Percentiles rank a stretch among this genome's conserved stretches.
Evolutionary conservation across 2,329 filamentous ascomycete genomes (phyloP).

Genomic region (Colletotrichum tamarilloi): DNA sequence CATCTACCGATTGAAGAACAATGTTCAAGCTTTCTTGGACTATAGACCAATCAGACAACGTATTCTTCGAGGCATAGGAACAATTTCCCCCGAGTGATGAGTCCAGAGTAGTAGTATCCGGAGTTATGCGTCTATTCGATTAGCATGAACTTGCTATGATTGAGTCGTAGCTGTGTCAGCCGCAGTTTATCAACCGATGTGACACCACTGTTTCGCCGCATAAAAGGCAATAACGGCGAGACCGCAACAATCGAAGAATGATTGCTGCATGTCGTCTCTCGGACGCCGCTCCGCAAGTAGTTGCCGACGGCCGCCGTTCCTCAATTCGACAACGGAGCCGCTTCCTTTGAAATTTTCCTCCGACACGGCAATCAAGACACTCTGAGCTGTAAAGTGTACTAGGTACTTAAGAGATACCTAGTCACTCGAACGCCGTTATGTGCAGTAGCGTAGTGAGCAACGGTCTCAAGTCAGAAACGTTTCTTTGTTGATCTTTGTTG

Average conservation of each 20-base stretch:
- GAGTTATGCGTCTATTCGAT: not conserved
- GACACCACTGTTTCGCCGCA: constrained; percentile 10
- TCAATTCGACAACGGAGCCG: not conserved
- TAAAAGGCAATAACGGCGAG: constrained; percentile 4
- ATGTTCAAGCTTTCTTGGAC: not conserved
- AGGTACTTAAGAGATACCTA: not conserved
- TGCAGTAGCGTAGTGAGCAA: constrained; percentile 1
- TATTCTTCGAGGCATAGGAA: not conserved
- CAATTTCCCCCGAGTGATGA: not conserved
- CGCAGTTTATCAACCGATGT: not conserved
- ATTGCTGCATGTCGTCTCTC: not conserved
- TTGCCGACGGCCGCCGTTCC: constrained; percentile 4
- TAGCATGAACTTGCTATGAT: constrained; percentile 6
- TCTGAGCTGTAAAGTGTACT: constrained; percentile 8
- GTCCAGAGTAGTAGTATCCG: constrained; percentile 4
- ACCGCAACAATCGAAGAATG: not conserved
- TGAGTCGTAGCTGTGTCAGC: not conserved
- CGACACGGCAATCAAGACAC: not conserved
- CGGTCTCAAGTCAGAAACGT: constrained; percentile 13
- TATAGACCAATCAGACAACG: constrained; percentile 5
- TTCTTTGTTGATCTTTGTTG: constrained; percentile 22
- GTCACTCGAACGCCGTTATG: not conserved
- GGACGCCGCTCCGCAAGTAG: not conserved
- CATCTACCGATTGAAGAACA: not conserved
- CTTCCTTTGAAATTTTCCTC: not conserved